Base-by-base conservation (phyloP, 768 basidiomycete genomes). In the Sutorius australiensis region DNA sequence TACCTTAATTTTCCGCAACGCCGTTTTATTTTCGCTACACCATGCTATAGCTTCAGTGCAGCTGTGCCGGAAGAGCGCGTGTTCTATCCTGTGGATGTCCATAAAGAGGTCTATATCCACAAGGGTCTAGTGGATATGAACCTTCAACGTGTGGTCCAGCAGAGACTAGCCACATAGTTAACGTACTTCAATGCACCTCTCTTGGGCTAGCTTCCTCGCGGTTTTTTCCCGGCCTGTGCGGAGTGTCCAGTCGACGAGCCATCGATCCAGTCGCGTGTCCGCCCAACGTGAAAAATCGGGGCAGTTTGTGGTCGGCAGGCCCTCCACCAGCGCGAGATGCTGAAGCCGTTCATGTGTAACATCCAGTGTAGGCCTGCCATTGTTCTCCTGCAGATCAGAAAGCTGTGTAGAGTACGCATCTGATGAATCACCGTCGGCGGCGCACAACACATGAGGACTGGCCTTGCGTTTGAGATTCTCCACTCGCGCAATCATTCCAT, bases 21-120 rank as follows among this genome's bases (percentile, higher is more conserved):
- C 89, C 30, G 84, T 81, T 67, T 95, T 88, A 72, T 99, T 98
- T 77, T 99, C 97, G 56, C 84, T 93, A 62, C 94, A 98, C 95
- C 95, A 99, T 17, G 83, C 78, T 42, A 99, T 76, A 13, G 95
- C 95, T 70, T 97, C 93, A 6, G 86, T 78, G 59, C 93, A 95
- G 56, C 86, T 89, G 55, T 89, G 84, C 28, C 73, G 73, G 6
- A 76, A 68, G 37, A 99, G 78, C 0, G 92, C 93, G 9, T 78
- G 75, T 69, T 97, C 93, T 59, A 98, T 95, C 53, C 87, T 81
- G 33, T 78, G 80, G 46, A 98, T 90, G 55, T 97, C 93, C 57
- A 82, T 84, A 70, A 97, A 98, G 17, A 98, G 77, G 49, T 95
- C 90, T 40, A 95, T 84, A 66, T 98, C 95, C 30, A 94, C 92